phyloP scores from a whole-genome alignment of 768 basidiomycete species.

The Panaeolus papilionaceus region DNA sequence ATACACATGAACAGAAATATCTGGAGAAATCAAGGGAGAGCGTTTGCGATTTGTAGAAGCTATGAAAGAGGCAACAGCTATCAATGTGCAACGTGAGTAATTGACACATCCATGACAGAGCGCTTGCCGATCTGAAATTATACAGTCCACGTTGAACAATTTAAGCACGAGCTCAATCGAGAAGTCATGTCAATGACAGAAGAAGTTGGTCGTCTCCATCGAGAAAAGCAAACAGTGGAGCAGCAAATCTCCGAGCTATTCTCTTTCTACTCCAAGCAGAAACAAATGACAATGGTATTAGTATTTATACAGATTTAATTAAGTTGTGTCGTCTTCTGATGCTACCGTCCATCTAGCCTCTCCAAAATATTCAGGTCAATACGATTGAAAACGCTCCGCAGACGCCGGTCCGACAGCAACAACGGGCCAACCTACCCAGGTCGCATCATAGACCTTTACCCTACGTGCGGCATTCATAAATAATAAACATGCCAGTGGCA shows the following conservation, averaged over 20 bases:
- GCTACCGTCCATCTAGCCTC: conserved; percentile 25
- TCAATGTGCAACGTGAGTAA: conserved; percentile 77
- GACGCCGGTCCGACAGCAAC: conserved; percentile 19
- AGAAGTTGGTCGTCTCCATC: conserved; percentile 72
- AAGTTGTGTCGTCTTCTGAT: not conserved
- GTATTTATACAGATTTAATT: conserved; percentile 2
- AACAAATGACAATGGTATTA: conserved; percentile 35
- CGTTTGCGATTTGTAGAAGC: conserved; percentile 88
- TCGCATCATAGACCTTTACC: conserved; percentile 34
- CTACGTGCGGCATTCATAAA: conserved; percentile 26
- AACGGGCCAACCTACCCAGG: conserved; percentile 29
- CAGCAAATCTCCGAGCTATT: conserved; percentile 78
- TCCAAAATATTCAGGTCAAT: conserved; percentile 23
- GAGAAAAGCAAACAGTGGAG: conserved; percentile 68
- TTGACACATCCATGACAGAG: not conserved
- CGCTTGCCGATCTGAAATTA: not conserved
- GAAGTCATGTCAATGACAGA: conserved; percentile 79
- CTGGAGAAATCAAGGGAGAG: conserved; percentile 86
- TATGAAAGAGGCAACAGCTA: conserved; percentile 92
- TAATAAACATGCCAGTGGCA: not conserved
- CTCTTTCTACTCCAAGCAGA: conserved; percentile 74
- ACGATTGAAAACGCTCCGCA: conserved; percentile 2
- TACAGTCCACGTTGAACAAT: conserved; percentile 84
- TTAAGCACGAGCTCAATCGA: conserved; percentile 79
- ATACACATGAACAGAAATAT: conserved; percentile 62